Evolutionary conservation across 2,329 filamentous ascomycete species (phyloP).

Genomic region (Claviceps sp.): DNA sequence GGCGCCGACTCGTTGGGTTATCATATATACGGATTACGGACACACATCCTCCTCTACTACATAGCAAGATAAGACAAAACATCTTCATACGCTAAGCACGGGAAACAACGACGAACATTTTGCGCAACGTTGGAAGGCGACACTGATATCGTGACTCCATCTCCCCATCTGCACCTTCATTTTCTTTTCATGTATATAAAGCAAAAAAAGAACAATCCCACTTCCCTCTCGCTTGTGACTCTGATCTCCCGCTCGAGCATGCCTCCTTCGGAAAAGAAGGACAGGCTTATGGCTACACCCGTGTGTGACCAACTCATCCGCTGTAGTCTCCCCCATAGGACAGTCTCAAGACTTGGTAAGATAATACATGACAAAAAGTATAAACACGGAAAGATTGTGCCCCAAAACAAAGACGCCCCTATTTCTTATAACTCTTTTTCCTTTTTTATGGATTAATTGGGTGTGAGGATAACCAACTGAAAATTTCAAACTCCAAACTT

Average conservation of each 20-base stretch:
- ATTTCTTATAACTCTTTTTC: background rate
- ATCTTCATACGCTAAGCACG: too few relatives aligned
- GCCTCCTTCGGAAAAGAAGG: background rate
- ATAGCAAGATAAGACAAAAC: too few relatives aligned
- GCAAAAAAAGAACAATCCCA: background rate
- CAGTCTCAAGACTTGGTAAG: background rate
- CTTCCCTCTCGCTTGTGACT: background rate
- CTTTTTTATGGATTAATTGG: slow-evolving; percentile 3
- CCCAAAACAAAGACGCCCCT: background rate
- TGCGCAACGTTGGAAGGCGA: background rate
- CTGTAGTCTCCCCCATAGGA: background rate
- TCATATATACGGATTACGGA: background rate
- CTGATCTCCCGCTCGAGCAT: background rate
- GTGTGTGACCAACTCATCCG: background rate
- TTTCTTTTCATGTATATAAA: background rate
- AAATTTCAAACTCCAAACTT: background rate
- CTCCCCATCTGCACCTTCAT: background rate
- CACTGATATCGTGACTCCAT: background rate
- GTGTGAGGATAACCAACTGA: slow-evolving; percentile 3
- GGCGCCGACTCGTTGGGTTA: background rate
- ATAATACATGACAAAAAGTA: background rate
- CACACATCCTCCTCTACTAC: background rate
- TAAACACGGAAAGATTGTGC: background rate
- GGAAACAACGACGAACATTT: too few relatives aligned
- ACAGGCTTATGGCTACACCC: background rate